A percentile compares a stretch with the other conserved stretches of the same genome.
phyloP scores from a whole-genome alignment of 2,329 filamentous ascomycete genomes.

The Colletotrichum sp. region DNA sequence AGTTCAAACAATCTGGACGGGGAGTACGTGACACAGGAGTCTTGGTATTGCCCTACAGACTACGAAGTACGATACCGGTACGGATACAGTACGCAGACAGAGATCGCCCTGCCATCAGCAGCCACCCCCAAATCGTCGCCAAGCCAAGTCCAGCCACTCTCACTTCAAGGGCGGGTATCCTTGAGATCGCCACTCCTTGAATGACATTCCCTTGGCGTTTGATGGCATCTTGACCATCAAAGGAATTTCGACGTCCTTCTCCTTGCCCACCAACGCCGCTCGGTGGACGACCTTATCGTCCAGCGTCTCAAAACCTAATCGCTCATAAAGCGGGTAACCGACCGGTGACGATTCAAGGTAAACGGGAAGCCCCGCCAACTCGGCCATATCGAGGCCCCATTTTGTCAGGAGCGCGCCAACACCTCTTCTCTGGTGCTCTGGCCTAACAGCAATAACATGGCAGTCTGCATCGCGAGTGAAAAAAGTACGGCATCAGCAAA shows the following conservation, averaged over 20 bases:
- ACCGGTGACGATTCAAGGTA: conserved; percentile 51
- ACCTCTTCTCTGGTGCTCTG: conserved; percentile 46
- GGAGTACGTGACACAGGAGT: neutral
- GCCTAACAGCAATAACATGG: conserved; percentile 50
- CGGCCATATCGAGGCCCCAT: conserved; percentile 40
- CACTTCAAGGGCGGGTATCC: conserved; percentile 17
- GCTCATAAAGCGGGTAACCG: conserved; percentile 46
- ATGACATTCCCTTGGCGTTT: conserved; percentile 32
- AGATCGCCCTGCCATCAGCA: neutral
- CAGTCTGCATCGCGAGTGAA: conserved; percentile 29
- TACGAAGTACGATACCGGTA: neutral
- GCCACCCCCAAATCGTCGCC: neutral
- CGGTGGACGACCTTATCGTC: conserved; percentile 43
- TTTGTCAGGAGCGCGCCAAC: conserved; percentile 45
- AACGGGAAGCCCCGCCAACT: conserved; percentile 41
- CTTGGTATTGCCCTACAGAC: neutral
- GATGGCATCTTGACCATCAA: conserved; percentile 48
- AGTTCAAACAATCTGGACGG: neutral
- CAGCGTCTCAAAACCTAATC: conserved; percentile 46
- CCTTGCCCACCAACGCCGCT: conserved; percentile 35
- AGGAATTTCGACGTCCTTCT: conserved; percentile 41
- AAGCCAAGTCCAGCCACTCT: neutral
- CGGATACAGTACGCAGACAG: neutral
- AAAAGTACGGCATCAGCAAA: conserved; percentile 8
- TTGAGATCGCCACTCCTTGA: conserved; percentile 35